These are phyloP conservation scores for Malus hybrid DNA, from an alignment of 331 rosid genomes.

Conservation along the genomic window DNA sequence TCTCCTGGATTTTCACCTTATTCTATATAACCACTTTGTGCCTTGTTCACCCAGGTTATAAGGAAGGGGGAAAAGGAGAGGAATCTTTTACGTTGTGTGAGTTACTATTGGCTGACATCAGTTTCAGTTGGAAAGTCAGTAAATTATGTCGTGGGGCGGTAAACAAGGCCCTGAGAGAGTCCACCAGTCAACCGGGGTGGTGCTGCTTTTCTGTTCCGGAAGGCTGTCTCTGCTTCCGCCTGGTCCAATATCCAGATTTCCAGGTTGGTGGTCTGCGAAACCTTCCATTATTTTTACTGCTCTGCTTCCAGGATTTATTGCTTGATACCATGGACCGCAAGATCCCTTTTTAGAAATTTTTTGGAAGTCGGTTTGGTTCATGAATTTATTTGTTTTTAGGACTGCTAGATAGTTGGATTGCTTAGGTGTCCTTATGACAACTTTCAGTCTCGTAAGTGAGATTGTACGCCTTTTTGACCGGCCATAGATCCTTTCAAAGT, in stretches of 20 bases:
- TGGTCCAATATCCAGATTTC: constrained; percentile 59
- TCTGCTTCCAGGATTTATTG: constrained; percentile 49
- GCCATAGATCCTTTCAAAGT: background rate
- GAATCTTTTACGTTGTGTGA: constrained; percentile 10
- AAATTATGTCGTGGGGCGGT: too few species aligned
- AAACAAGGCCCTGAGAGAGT: too few species aligned
- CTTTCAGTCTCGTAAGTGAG: background rate
- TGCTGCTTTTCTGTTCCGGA: constrained; percentile 41
- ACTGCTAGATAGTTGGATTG: background rate
- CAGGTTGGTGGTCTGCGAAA: constrained; percentile 48
- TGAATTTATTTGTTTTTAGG: background rate
- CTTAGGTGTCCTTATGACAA: constrained; percentile 3
- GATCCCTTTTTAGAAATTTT: background rate
- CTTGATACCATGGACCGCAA: constrained; percentile 31
- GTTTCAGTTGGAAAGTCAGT: background rate
- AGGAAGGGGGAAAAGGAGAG: background rate
- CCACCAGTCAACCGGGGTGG: constrained; percentile 42
- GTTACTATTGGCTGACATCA: constrained; percentile 23
- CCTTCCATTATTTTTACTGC: constrained; percentile 14
- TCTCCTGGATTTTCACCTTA: background rate
- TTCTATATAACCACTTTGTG: background rate
- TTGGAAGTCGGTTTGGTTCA: background rate
- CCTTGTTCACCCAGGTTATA: constrained; percentile 4
- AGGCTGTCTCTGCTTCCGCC: constrained; percentile 33
- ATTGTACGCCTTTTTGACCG: background rate